Evolutionary conservation across 768 basidiomycete genomes (phyloP), one percentile per base, ranked within the genome.

Genomic region (Paxillus rubicundulus): DNA sequence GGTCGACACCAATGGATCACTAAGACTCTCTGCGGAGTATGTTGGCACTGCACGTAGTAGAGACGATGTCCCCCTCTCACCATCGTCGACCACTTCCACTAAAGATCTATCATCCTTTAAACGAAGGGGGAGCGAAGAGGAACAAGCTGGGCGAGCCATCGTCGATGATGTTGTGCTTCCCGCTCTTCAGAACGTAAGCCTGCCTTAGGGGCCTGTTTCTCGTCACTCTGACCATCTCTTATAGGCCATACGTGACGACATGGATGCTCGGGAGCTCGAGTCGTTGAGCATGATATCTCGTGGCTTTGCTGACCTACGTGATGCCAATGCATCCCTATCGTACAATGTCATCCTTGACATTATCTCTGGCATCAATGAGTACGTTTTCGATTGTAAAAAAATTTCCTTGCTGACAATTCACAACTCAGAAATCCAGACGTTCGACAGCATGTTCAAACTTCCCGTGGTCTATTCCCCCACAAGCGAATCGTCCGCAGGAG

Each of bases 361-460:
- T 37, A 76, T 98, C 9, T 80, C 87, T 33, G 93, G 90, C 13
- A 87, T 98, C 66, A 91, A 96, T 67, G 89, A 92, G 94, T 94
- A 68, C 56, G 89, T 80, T 14, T 45, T 56, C 37, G 18, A 55
- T 33, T 27, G 20, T 20, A 10, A 27, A 27, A 45, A 49, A 38
- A 42, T 6, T 38, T 46, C 27, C 24, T 53, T 54, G 33, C 52
- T 58, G 44, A 43, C 43, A 39, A 37, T 38, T 36, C 54, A 10
- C n/a, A 20, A 50, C 20, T 18, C 61, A 96, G 93, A 54, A 93
- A 91, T 65, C 50, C 80, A 28, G 74, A 82, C n/a, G 82, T 96
- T 33, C 84, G 86, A 51, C 84, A 89, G 56, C 85, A 95, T 61
- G 84, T 97, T 10, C 84, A 91, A 49, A 89, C 87, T 5, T 80